Evolutionary conservation across 75 land plant species (phyloP), one percentile per base, ranked within the genome.

Genomic region (Isoetes taiwanensis): DNA sequence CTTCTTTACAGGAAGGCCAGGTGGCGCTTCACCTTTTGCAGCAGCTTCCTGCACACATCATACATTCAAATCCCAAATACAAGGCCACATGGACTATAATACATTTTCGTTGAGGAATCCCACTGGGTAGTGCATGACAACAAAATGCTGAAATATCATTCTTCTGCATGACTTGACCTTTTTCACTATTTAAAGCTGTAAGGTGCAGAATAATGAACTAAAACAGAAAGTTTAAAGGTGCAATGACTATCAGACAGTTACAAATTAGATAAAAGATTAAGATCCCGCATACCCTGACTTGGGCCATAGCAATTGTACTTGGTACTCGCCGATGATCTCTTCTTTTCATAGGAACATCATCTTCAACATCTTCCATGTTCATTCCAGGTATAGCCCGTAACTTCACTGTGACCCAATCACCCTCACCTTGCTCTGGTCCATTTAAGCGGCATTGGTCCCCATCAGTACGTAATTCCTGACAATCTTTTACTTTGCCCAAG

Each of bases 241-340:
- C n/a, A n/a, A n/a, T n/a, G n/a, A n/a, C n/a, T n/a, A n/a, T n/a
- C n/a, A n/a, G n/a, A n/a, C n/a, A n/a, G n/a, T n/a, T n/a, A n/a
- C n/a, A n/a, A n/a, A n/a, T n/a, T n/a, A n/a, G n/a, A n/a, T n/a
- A n/a, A n/a, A n/a, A n/a, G n/a, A n/a, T n/a, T n/a, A n/a, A n/a
- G n/a, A n/a, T n/a, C n/a, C n/a, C 50, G 59, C 79, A 43, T 70
- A 87, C 94, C 88, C 83, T 94, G 32, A 89, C 96, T 82, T 81
- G 91, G 69, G 78, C 99, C 65, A 94, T 85, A n/a, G 99, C 99
- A 59, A 94, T 72, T 24, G 91, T 94, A 76, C 99, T 94, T 34
- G 99, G 99, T 41, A 94, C 85, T 48, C 99, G 90, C 2, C 99
- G 90, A 61, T 94, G 99, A 8, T 89, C 99, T 59, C 76, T 94